A percentile compares a stretch with the other conserved stretches of the same genome.
Conservation (phyloP, 352 stramenopile genomes). For the Globisporangium middletonii region DNA sequence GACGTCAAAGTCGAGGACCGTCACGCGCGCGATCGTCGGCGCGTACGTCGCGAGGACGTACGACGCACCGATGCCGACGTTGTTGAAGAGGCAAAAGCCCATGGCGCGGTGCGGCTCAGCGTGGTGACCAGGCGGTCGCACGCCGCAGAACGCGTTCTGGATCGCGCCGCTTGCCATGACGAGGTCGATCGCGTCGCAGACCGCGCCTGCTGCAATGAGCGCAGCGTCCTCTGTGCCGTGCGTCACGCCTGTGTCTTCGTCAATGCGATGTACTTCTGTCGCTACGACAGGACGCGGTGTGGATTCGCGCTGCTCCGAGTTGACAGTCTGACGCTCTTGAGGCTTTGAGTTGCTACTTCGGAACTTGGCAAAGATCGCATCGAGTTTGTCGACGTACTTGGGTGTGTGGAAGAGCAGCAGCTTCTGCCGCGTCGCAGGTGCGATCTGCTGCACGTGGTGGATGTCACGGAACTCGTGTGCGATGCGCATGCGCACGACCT, state of each 20-base stretch:
- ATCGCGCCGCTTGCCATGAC: constrained; percentile 23
- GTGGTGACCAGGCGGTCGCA: constrained; percentile 58
- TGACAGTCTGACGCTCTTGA: too few species aligned
- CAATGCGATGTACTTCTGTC: constrained; percentile 41
- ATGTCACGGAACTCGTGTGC: too few species aligned
- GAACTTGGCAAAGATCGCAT: too few species aligned
- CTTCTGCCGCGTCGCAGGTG: too few species aligned
- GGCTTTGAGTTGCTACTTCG: too few species aligned
- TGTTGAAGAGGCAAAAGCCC: constrained; percentile 97
- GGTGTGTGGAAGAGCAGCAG: too few species aligned
- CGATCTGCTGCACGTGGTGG: too few species aligned
- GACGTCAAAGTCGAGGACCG: constrained; percentile 69
- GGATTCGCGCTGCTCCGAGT: constrained; percentile 39
- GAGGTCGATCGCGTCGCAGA: constrained; percentile 65
- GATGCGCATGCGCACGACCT: too few species aligned
- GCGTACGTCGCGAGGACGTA: constrained; percentile 81
- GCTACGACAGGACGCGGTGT: constrained; percentile 23
- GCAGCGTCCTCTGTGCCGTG: constrained; percentile 53
- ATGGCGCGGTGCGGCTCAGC: constrained; percentile 38
- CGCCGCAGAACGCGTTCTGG: constrained; percentile 87
- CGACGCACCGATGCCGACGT: constrained; percentile 91
- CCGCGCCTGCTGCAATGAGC: constrained; percentile 61
- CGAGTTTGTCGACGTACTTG: too few species aligned
- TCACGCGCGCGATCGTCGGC: constrained; percentile 24
- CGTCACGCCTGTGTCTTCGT: constrained; percentile 65